phyloP scores from a whole-genome alignment of 768 basidiomycete genomes.

The Holtermanniella nyarrowii region DNA sequence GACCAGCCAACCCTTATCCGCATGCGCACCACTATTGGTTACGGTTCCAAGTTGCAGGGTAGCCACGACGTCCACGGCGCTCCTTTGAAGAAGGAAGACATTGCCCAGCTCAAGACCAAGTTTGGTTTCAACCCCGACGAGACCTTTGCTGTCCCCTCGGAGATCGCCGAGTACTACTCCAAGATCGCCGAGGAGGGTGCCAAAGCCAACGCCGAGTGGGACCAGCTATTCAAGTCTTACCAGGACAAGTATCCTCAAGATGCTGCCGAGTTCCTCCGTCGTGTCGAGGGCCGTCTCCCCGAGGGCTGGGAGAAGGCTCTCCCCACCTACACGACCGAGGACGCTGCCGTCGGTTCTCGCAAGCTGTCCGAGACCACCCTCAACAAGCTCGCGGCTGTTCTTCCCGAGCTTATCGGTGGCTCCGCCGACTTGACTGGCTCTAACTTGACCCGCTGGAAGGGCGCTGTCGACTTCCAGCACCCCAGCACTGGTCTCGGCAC shows the following conservation, averaged over 20 bases:
- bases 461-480: constrained; percentile 73
- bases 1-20: constrained; percentile 78
- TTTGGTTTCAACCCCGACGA: constrained; percentile 70
- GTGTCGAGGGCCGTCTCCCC: constrained; percentile 72
- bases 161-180: constrained; percentile 59
- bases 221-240: constrained; percentile 56
- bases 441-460: constrained; percentile 63
- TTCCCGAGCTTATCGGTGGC: constrained; percentile 78
- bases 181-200: constrained; percentile 63
- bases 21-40: constrained; percentile 83
- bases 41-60: constrained; percentile 82
- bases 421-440: constrained; percentile 87
- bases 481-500: constrained; percentile 71
- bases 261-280: constrained; percentile 73
- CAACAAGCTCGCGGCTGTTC: constrained; percentile 57
- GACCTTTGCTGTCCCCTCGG: constrained; percentile 66
- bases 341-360: constrained; percentile 78
- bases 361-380: constrained; percentile 87
- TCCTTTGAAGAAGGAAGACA: constrained; percentile 91
- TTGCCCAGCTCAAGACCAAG: constrained; percentile 67
- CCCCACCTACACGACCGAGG: constrained; percentile 71
- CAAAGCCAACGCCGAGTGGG: constrained; percentile 64
- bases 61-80: constrained; percentile 90
- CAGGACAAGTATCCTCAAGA: constrained; percentile 69
- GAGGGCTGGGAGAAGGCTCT: constrained; percentile 75